These are phyloP conservation scores for Mycena polygramma DNA, from an alignment of 768 basidiomycete genomes.

Conservation along the genomic window DNA sequence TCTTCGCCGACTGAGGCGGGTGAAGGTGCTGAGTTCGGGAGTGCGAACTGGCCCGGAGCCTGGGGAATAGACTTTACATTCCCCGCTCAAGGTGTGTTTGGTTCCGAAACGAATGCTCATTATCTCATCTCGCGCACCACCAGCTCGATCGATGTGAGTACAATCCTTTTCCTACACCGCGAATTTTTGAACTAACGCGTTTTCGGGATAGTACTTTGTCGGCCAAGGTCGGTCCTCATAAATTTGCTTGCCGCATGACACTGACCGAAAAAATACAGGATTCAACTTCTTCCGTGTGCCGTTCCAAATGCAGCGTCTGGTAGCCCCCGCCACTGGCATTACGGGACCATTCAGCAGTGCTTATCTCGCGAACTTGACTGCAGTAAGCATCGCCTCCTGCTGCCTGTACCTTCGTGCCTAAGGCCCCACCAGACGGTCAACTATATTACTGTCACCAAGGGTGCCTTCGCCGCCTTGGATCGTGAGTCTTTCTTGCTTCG, in stretches of 20 bases:
- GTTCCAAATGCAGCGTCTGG: conserved; percentile 70
- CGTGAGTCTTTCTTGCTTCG: conserved; percentile 50
- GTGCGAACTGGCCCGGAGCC: conserved; percentile 60
- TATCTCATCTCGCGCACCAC: conserved; percentile 53
- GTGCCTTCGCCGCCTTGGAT: conserved; percentile 68
- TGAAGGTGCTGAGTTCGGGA: conserved; percentile 66
- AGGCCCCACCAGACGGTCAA: conserved; percentile 57
- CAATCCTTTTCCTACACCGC: neutral
- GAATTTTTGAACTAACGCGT: neutral
- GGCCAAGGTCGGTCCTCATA: conserved; percentile 49
- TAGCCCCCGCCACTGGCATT: conserved; percentile 65
- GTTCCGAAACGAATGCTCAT: neutral
- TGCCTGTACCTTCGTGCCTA: neutral
- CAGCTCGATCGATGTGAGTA: conserved; percentile 52
- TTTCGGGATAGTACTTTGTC: conserved; percentile 62
- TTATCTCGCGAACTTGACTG: conserved; percentile 65
- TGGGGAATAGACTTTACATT: conserved; percentile 49
- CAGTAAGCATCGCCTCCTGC: conserved; percentile 44
- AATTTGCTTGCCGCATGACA: neutral
- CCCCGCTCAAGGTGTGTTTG: conserved; percentile 24
- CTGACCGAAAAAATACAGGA: neutral
- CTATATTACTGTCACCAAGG: conserved; percentile 69
- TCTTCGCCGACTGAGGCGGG: neutral
- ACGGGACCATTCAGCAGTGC: conserved; percentile 65
- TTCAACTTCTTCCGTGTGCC: conserved; percentile 50